Evolutionary conservation across 139 green algal species (phyloP).

Genomic region (Coelastrella sp.): DNA sequence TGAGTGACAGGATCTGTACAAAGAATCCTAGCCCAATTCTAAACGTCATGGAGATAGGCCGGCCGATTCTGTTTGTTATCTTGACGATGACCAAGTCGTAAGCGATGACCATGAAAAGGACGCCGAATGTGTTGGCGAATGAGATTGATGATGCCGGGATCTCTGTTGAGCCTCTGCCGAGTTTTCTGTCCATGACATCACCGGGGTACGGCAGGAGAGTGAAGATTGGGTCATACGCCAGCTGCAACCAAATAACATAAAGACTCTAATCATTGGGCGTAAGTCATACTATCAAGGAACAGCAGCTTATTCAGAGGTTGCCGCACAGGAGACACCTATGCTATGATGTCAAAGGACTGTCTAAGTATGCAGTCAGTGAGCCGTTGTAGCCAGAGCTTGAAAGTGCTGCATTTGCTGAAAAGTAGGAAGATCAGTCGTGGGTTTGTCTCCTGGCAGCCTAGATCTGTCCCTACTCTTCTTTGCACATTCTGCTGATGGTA

Average conservation of each 20-base stretch:
- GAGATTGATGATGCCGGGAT: conserved; percentile 56
- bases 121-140: conserved; percentile 62
- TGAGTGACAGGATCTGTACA: conserved; percentile 30
- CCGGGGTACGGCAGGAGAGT: conserved; percentile 57
- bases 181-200: conserved; percentile 58
- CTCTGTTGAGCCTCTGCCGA: conserved; percentile 10
- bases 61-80: conserved; percentile 37
- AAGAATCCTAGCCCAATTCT: conserved; percentile 40
- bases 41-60: conserved; percentile 20
- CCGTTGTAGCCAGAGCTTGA: too few species aligned
- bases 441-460: too few species aligned
- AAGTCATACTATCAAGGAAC: not conserved
- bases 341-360: too few species aligned
- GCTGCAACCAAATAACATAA: not conserved
- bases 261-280: not conserved
- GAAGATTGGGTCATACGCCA: conserved; percentile 18
- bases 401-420: too few species aligned
- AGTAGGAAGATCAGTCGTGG: too few species aligned
- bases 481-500: not conserved
- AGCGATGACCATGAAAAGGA: conserved; percentile 50
- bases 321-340: too few species aligned
- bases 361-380: too few species aligned
- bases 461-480: too few species aligned
- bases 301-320: not conserved
- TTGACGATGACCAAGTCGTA: conserved; percentile 52